Base-by-base conservation (phyloP, 129 eudicot species). In the Flaveria sonorensis region DNA sequence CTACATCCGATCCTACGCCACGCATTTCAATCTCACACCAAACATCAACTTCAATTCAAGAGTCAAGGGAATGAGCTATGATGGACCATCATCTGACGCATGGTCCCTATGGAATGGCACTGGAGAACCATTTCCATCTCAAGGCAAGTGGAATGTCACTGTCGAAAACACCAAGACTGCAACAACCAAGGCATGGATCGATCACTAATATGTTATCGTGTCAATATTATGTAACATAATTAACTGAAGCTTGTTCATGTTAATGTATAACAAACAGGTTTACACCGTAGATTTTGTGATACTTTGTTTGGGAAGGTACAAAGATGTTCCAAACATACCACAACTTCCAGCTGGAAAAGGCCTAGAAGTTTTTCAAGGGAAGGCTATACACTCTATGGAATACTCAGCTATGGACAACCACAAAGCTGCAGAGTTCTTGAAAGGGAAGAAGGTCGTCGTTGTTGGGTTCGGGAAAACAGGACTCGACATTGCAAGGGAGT, bases 291-390 rank as follows among this genome's bases (percentile, higher is more conserved):
- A 85, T 45, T 90, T 90, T 86, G 90, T 86, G 46, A 72, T 90
- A 2, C 62, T 88, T 0, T 85, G 90, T 28, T 55, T 82, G 26
- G 96, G 96, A 68, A 79, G 83, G 70, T 88, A 79, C 48, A 88
- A 88, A 60, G 90, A 81, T 39, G 70, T 87, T 36, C 90, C 90
- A 47, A 72, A 84, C 76, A 77, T 84, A 15, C 96, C 92, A 18
- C 75, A 85, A 28, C 88, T 90, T 24, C 83, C 86, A 7, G 12
- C 36, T 1, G 79, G 80, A 14, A 32, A 64, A 47, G 92, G 92
- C 2, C 90, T 90, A 1, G 79, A 86, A 53, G 83, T 43, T 7
- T 90, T 83, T 51, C 21, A 69, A 4, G 96, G 89, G 2, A 68
- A 77, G 26, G 89, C 86, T 0, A 59, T 90, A 40, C 96, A 86